Base-by-base conservation (phyloP, 2,329 filamentous ascomycete species). In the Lachnellula willkommii region DNA sequence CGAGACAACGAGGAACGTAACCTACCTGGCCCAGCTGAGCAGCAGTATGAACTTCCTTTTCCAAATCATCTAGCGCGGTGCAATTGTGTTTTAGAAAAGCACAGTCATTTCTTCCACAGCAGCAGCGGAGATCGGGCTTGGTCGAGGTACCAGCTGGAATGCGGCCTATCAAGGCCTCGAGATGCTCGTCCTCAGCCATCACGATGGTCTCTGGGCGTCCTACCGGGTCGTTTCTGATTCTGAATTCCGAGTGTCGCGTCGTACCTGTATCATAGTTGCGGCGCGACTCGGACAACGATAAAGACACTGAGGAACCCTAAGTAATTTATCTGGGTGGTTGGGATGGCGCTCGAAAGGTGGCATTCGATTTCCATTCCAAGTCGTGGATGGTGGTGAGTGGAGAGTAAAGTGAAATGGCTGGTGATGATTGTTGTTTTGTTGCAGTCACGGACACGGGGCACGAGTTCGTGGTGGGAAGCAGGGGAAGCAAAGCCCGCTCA, bases 21-120 rank as follows among this genome's bases (percentile, higher is more conserved):
- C 45, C 35, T 87, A 96, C 93, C 88, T 96, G 89, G 63, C 94
- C 94, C 66, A 96, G 81, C 70, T 88, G 82, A 49, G 91, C 94
- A 42, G 94, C 94, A 52, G 84, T 90, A 66, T 86, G 85, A 53
- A 96, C 88, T 74, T 96, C 90, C 66, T 87, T 88, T 74, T 97
- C 93, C 62, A 97, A 80, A 59, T 83, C 87, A 65, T 90, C 85
- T 47, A 97, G 79, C 60, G 90, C 79, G 47, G 81, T 79, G 71
- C 85, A 86, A 73, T 93, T 96, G 74, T 92, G 87, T 71, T 83
- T 84, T 60, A 96, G 79, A 70, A 88, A 90, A 64, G 85, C 81
- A 73, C 93, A 97, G 66, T 90, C 85, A 60, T 78, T 70, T 63
- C 84, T 85, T 55, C 91, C 92, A 75, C 93, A 99, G 75, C 93